phyloP scores from a whole-genome alignment of 2,329 filamentous ascomycete genomes.

The Phialophora chinensis region DNA sequence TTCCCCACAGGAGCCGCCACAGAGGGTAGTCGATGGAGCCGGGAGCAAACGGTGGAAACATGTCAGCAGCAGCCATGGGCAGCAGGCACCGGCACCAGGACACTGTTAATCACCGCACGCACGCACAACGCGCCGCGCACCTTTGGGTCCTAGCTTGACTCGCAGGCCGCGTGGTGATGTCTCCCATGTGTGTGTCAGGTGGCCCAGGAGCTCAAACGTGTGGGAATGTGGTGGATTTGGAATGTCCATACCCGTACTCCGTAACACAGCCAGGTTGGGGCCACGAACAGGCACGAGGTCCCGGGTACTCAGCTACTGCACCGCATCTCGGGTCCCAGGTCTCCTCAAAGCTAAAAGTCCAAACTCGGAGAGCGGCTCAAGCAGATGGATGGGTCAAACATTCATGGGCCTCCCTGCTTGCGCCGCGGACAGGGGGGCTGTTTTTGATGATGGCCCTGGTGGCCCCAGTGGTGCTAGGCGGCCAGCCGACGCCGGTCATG shows the following conservation, averaged over 20 bases:
- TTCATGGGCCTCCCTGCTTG: conserved; percentile 18
- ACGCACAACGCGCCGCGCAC: neutral
- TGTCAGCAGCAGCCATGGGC: conserved; percentile 13
- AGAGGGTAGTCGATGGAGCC: conserved; percentile 14
- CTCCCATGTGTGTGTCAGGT: neutral
- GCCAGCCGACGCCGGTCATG: conserved; percentile 29
- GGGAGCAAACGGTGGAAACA: conserved; percentile 7
- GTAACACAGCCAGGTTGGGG: neutral
- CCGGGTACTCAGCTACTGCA: neutral
- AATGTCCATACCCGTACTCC: neutral
- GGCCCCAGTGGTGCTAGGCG: conserved; percentile 19
- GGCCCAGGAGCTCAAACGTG: neutral
- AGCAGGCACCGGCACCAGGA: neutral
- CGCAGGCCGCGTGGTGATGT: neutral
- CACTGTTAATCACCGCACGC: neutral
- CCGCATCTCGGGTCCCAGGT: conserved; percentile 8
- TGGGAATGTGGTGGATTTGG: conserved; percentile 1
- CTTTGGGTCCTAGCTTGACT: neutral
- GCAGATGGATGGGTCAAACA: conserved; percentile 19
- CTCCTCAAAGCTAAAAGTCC: conserved; percentile 3
- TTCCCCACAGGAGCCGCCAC: conserved; percentile 30
- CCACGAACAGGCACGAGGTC: neutral
- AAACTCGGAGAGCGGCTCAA: conserved; percentile 13
- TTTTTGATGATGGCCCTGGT: conserved; percentile 27
- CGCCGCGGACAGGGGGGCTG: conserved; percentile 26